Conservation (phyloP, 768 basidiomycete genomes). For the Leccinum rimulosum region DNA sequence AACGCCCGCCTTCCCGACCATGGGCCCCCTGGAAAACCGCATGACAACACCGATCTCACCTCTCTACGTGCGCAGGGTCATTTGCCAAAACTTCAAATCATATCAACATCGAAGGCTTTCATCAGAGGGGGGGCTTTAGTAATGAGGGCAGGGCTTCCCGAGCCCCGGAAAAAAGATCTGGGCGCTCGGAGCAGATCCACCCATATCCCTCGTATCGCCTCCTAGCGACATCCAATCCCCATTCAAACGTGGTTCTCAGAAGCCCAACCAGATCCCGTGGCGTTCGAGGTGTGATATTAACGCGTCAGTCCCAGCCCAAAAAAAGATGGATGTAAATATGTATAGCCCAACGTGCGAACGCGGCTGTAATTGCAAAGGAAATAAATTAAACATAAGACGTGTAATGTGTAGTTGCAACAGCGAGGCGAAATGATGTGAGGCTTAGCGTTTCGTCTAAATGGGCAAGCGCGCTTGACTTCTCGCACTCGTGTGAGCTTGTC, state of each 20-base stretch:
- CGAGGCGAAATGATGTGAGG: conserved; percentile 2
- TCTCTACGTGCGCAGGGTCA: conserved; percentile 17
- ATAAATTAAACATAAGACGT: conserved; percentile 2
- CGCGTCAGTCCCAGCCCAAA: conserved; percentile 1
- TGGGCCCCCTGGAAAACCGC: not conserved
- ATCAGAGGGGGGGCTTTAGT: not conserved
- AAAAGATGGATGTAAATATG: not conserved
- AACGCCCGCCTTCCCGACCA: not conserved
- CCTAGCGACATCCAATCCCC: conserved; percentile 12
- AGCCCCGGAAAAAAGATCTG: not conserved
- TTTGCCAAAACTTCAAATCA: not conserved
- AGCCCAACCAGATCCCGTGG: not conserved
- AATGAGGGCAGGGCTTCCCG: not conserved
- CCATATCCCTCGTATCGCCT: not conserved
- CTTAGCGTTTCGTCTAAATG: conserved; percentile 20
- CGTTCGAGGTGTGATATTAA: conserved; percentile 3
- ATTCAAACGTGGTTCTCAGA: conserved; percentile 7
- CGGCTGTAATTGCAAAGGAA: conserved; percentile 1
- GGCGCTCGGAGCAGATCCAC: conserved; percentile 3
- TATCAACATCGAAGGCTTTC: not conserved
- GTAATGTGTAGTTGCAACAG: conserved; percentile 13
- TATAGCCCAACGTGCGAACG: conserved; percentile 5
- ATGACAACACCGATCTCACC: conserved; percentile 12
- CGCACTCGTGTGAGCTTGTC: conserved; percentile 1
- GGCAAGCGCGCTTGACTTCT: not conserved